These are phyloP conservation scores for Aspergillus panamensis DNA, from an alignment of 495 filamentous ascomycete genomes.

Conservation along the genomic window DNA sequence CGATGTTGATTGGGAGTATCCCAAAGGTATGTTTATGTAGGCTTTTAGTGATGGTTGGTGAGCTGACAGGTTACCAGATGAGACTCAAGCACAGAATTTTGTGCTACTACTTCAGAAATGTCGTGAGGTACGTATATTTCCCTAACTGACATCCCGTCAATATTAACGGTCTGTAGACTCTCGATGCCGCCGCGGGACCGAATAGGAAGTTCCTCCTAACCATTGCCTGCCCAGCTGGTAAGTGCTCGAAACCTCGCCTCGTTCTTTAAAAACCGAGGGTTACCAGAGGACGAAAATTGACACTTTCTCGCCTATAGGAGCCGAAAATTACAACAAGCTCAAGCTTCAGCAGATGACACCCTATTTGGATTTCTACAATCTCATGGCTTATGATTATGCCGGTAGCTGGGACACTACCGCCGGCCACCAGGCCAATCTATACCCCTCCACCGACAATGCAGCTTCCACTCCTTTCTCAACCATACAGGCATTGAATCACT, in stretches of 20 bases:
- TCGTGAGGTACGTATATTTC: slow-evolving; percentile 42
- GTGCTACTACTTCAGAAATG: slow-evolving; percentile 66
- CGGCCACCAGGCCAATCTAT: slow-evolving; percentile 84
- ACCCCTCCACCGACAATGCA: slow-evolving; percentile 50
- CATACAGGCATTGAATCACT: slow-evolving; percentile 51
- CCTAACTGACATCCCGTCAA: background rate
- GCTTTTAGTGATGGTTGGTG: background rate
- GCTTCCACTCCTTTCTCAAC: slow-evolving; percentile 55
- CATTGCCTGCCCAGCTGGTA: slow-evolving; percentile 61
- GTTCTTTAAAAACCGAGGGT: background rate
- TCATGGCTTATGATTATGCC: slow-evolving; percentile 83
- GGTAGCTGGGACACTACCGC: slow-evolving; percentile 69
- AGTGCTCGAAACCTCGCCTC: background rate
- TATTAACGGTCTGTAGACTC: slow-evolving; percentile 33
- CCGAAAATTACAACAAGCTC: slow-evolving; percentile 66
- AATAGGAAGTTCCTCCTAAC: slow-evolving; percentile 67
- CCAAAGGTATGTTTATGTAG: slow-evolving; percentile 29
- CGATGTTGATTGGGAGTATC: slow-evolving; percentile 66
- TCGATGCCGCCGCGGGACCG: slow-evolving; percentile 59
- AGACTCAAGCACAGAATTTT: slow-evolving; percentile 61
- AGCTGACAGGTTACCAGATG: slow-evolving; percentile 33
- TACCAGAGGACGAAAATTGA: background rate
- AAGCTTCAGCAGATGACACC: slow-evolving; percentile 65
- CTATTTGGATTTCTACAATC: slow-evolving; percentile 74
- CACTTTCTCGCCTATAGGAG: slow-evolving; percentile 20